A percentile compares a stretch with the other conserved stretches of the same genome.
These are phyloP conservation scores for Pontederia crassipes DNA, from an alignment of 176 grass and related monocot species.

Conservation along the genomic window DNA sequence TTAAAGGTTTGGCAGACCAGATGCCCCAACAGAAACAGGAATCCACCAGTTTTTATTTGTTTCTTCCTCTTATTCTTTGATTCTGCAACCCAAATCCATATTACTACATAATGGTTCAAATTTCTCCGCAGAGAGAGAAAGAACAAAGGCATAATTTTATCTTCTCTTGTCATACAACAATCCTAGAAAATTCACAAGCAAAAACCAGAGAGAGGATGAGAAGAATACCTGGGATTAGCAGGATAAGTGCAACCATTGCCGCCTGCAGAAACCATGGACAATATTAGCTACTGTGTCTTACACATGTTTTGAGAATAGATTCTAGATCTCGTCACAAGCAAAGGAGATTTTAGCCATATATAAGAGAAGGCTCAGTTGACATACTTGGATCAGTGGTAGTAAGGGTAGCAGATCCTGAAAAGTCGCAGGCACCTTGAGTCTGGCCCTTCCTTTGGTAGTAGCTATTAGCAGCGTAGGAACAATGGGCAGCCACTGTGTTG, in stretches of 20 bases:
- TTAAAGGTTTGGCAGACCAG: not conserved
- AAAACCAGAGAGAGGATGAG: not conserved
- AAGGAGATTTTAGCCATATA: not conserved
- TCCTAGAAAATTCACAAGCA: not conserved
- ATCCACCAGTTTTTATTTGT: too few relatives aligned
- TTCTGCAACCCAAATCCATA: too few relatives aligned
- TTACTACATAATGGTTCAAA: too few relatives aligned
- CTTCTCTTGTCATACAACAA: not conserved
- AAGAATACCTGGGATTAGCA: constrained; percentile 11
- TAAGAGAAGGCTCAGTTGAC: not conserved
- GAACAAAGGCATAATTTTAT: too few relatives aligned
- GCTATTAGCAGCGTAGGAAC: constrained; percentile 16
- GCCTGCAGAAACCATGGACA: constrained; percentile 4
- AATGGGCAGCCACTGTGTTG: constrained; percentile 11
- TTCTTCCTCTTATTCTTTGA: too few relatives aligned
- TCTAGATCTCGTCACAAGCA: not conserved
- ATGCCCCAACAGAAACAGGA: too few relatives aligned
- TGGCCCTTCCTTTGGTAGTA: constrained; percentile 17
- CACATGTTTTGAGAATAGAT: not conserved
- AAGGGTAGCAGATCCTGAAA: constrained; percentile 1
- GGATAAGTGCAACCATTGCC: constrained; percentile 19
- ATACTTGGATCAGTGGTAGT: constrained; percentile 7
- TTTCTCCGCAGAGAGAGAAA: too few relatives aligned
- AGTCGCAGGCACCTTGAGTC: constrained; percentile 10
- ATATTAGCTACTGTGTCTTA: not conserved